These are phyloP conservation scores for Penicillium dipodomyicola DNA, from an alignment of 495 filamentous ascomycete species.

Conservation along the genomic window DNA sequence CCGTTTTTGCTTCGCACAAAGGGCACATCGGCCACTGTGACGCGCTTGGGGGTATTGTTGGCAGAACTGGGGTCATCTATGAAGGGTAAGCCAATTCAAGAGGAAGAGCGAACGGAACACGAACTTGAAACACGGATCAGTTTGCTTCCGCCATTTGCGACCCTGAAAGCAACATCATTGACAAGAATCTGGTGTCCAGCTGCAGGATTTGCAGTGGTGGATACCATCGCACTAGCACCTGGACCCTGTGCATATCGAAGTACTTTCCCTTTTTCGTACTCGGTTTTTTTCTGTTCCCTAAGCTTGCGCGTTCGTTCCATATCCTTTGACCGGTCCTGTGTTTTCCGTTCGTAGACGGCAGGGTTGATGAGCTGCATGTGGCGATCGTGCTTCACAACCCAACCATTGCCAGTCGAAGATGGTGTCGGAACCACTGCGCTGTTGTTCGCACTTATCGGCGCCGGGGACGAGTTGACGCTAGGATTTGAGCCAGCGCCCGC, in stretches of 20 bases:
- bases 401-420: conserved; percentile 49
- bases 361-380: conserved; percentile 89
- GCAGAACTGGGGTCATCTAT: conserved; percentile 61
- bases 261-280: conserved; percentile 60
- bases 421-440: conserved; percentile 25
- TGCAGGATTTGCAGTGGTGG: conserved; percentile 31
- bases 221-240: conserved; percentile 35
- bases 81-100: conserved; percentile 45
- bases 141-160: conserved; percentile 80
- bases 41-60: conserved; percentile 73
- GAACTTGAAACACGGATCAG: conserved; percentile 73
- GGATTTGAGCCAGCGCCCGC: conserved; percentile 26
- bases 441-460: conserved; percentile 38
- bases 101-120: conserved; percentile 18
- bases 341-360: conserved; percentile 74
- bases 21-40: conserved; percentile 74
- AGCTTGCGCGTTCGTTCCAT: conserved; percentile 68
- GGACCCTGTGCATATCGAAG: conserved; percentile 47
- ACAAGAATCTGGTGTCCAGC: conserved; percentile 65
- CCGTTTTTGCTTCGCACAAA: conserved; percentile 90
- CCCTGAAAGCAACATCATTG: conserved; percentile 72
- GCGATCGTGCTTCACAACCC: conserved; percentile 78
- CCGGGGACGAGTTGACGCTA: conserved; percentile 32
- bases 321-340: conserved; percentile 65
- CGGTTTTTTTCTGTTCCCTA: conserved; percentile 57